A percentile compares a stretch with the other conserved stretches of the same genome.
These are phyloP conservation scores for Scortechinia acanthostroma DNA, from an alignment of 2,329 filamentous ascomycete species.

Conservation along the genomic window DNA sequence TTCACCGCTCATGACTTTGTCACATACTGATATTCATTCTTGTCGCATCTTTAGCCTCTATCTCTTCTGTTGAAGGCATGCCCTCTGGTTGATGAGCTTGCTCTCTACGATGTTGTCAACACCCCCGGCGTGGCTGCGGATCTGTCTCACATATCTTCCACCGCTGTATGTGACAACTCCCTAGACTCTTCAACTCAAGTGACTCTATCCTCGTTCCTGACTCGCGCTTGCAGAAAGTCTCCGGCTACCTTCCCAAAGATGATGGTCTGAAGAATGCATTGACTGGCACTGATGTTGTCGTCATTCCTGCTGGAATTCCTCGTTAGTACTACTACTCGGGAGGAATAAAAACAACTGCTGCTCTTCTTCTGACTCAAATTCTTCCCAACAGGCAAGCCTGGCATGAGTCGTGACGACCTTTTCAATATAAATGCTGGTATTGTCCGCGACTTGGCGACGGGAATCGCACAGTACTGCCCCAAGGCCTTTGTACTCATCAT, in stretches of 20 bases:
- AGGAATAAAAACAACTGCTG: conserved; percentile 1
- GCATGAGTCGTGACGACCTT: conserved; percentile 98
- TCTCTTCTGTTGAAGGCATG: conserved; percentile 92
- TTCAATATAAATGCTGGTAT: conserved; percentile 99
- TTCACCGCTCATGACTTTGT: no score
- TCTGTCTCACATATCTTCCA: conserved; percentile 91
- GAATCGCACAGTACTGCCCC: conserved; percentile 78
- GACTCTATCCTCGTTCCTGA: conserved; percentile 11
- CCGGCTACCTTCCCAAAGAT: conserved; percentile 80
- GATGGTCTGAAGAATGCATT: conserved; percentile 81
- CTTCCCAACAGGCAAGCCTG: conserved; percentile 73
- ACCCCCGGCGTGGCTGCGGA: conserved; percentile 92
- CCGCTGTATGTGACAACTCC: conserved; percentile 49
- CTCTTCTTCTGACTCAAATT: conserved; percentile 11
- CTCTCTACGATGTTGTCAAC: conserved; percentile 99
- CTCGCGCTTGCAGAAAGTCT: conserved; percentile 59
- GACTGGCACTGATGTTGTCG: conserved; percentile 87
- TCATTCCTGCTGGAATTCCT: conserved; percentile 96
- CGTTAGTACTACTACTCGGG: conserved; percentile 49
- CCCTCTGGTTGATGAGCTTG: conserved; percentile 81
- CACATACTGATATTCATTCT: background rate
- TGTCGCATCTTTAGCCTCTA: conserved; percentile 66
- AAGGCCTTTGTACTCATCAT: conserved; percentile 95
- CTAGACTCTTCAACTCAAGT: conserved; percentile 3
- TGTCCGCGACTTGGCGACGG: conserved; percentile 86